Evolutionary conservation across 345 rosid genomes (phyloP), one percentile per base, ranked within the genome.

Genomic region (Pistacia vera): DNA sequence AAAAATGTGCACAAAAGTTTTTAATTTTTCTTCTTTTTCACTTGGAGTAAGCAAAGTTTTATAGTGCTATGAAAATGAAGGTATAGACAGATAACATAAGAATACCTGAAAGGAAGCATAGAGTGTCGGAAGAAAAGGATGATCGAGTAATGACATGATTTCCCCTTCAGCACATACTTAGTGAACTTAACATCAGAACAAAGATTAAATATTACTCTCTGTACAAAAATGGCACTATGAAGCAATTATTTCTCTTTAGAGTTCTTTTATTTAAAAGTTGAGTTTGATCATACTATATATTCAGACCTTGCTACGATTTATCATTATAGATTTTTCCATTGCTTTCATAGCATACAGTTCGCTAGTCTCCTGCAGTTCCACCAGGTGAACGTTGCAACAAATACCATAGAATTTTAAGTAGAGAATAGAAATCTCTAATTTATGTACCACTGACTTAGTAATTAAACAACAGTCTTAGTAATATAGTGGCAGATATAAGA

Each of bases 271-370:
- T 22, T 55, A 22, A 65, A 55, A 74, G 49, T 10, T 63, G 25
- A 57, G 66, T 64, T 30, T 18, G 22, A 54, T 65, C 35, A 22
- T 13, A 41, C 4, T 44, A 44, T 20, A 58, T 70, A 48, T 75
- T 46, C 81, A 49, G 57, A 93, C 98, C 97, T 96, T 96, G 82
- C 92, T 92, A 64, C 95, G 97, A 82, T 87, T 96, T 82, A 93
- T 79, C 98, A 96, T 91, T 81, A 84, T 72, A 52, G 91, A 80
- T 84, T 93, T 96, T 74, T 96, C 99, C 97, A 96, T 93, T 81
- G 99, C 98, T 87, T 93, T 96, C 98, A 93, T 93, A 58, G 99
- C 98, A 84, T 83, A 96, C 25, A 90, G 74, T 82, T 90, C 89
- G 57, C 95, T 89, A 16, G 97, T 78, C 49, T 88, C 93, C 81